These are phyloP conservation scores for Rhodamnia argentea DNA, from an alignment of 345 rosid species.

Conservation along the genomic window DNA sequence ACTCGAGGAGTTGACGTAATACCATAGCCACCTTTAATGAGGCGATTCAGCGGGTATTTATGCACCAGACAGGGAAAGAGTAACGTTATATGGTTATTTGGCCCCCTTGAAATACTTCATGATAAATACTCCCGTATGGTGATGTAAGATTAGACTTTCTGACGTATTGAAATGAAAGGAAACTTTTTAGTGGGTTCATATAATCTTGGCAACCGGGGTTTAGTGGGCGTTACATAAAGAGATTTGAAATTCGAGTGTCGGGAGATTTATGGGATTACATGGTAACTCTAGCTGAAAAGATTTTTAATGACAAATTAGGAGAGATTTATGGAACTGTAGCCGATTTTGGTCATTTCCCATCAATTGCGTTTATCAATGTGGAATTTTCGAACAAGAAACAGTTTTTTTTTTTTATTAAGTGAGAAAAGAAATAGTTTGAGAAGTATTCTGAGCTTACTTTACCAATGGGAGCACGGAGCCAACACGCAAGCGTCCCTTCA, in stretches of 20 bases:
- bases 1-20: background rate
- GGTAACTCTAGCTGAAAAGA: background rate
- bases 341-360: background rate
- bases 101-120: background rate
- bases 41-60: background rate
- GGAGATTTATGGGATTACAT: background rate
- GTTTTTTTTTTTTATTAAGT: background rate
- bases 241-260: background rate
- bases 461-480: background rate
- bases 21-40: background rate
- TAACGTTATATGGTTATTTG: background rate
- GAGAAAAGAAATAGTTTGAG: background rate
- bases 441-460: background rate
- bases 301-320: background rate
- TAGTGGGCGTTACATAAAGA: background rate
- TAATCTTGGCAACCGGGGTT: background rate
- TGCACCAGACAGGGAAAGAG: background rate
- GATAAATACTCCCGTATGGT: background rate
- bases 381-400: background rate
- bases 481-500: background rate
- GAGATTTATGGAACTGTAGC: too few species aligned
- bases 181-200: too few species aligned
- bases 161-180: background rate
- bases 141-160: background rate
- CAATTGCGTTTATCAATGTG: background rate